A percentile compares a stretch with the other conserved stretches of the same genome.
phyloP scores from a whole-genome alignment of 2,329 filamentous ascomycete species.

The Ceratocystis cacaofunesta region DNA sequence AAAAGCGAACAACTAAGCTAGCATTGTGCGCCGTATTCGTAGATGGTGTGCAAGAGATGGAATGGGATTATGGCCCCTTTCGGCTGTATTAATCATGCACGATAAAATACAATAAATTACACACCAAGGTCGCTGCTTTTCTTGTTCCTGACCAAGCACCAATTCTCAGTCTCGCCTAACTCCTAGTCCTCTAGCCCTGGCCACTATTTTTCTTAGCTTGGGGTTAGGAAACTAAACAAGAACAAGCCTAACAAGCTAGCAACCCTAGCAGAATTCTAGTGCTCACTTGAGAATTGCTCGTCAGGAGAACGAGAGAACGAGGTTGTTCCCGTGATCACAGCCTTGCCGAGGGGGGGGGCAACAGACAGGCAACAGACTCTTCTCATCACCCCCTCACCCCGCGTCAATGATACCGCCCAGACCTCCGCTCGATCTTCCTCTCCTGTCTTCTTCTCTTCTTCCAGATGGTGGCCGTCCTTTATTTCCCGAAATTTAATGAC shows the following conservation, averaged over 20 bases:
- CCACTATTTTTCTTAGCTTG: neutral
- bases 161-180: neutral
- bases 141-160: neutral
- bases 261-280: neutral
- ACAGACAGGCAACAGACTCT: too few species aligned
- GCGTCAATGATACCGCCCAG: too few species aligned
- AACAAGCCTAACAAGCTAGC: neutral
- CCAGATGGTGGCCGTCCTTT: neutral
- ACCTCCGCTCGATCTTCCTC: neutral
- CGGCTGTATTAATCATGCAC: neutral
- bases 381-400: too few species aligned
- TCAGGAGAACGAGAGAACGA: neutral
- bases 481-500: neutral
- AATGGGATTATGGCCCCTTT: neutral
- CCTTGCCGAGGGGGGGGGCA: too few species aligned
- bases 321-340: neutral
- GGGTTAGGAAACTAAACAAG: neutral
- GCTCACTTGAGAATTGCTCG: neutral
- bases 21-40: neutral
- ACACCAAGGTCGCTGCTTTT: neutral
- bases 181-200: too few species aligned
- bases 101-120: neutral
- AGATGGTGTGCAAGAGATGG: neutral
- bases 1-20: neutral
- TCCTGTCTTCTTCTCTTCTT: neutral